Evolutionary conservation across 805 yeast species (phyloP).

Genomic region (Barnettozyma vustinii): DNA sequence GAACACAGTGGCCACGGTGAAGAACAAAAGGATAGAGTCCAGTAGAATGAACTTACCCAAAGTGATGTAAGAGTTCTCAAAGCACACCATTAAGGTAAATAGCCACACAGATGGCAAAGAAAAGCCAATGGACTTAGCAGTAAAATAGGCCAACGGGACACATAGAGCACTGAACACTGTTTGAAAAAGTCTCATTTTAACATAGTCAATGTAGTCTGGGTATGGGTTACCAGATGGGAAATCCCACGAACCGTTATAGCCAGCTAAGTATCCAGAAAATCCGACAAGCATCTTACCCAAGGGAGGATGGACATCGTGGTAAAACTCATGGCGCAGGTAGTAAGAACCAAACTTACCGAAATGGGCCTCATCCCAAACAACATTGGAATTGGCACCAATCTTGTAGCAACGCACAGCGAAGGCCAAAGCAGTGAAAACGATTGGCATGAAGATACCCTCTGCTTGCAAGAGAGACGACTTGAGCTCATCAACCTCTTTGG

Average conservation of each 20-base stretch:
- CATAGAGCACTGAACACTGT: conserved; percentile 79
- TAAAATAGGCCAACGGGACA: conserved; percentile 82
- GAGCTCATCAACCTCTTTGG: conserved; percentile 17
- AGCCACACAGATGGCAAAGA: conserved; percentile 70
- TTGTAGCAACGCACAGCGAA: conserved; percentile 71
- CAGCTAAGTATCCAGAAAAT: conserved; percentile 77
- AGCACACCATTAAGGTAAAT: conserved; percentile 69
- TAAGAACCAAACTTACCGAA: conserved; percentile 95
- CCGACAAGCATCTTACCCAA: conserved; percentile 92
- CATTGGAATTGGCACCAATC: conserved; percentile 65
- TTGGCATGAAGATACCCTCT: conserved; percentile 44
- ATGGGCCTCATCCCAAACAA: conserved; percentile 98
- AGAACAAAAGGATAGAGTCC: conserved; percentile 86
- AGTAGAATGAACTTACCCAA: conserved; percentile 84
- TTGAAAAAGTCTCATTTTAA: conserved; percentile 83
- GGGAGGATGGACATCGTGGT: conserved; percentile 97
- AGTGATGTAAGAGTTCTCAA: conserved; percentile 80
- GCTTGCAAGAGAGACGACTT: conserved; percentile 17
- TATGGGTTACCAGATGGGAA: conserved; percentile 79
- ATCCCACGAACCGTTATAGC: conserved; percentile 82
- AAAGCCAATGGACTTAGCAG: conserved; percentile 72
- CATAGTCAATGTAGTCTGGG: conserved; percentile 74
- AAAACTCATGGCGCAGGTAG: conserved; percentile 82
- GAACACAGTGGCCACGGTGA: conserved; percentile 78
- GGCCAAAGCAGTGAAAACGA: conserved; percentile 60